Percentiles rank a stretch among this genome's conserved stretches.
These are phyloP conservation scores for Tolypocladium tropicale DNA, from an alignment of 2,329 filamentous ascomycete genomes.

Conservation along the genomic window DNA sequence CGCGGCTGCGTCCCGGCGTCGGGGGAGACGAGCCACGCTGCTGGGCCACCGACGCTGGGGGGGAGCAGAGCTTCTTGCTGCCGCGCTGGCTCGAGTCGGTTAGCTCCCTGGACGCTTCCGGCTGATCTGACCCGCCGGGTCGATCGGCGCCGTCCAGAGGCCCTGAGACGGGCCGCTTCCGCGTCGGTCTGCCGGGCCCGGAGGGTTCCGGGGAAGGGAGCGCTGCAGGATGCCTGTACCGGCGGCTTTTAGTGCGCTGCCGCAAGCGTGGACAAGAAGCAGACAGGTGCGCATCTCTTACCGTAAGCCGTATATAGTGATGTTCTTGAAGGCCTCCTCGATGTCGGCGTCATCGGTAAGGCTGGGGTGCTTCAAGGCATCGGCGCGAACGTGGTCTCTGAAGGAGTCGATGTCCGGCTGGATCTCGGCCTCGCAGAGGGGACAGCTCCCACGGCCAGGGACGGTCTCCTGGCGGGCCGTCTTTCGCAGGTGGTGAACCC, in stretches of 20 bases:
- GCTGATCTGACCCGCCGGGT: slow-evolving; percentile 2
- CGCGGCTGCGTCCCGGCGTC: slow-evolving; percentile 9
- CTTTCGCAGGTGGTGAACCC: slow-evolving; percentile 13
- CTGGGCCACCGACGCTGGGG: slow-evolving; percentile 12
- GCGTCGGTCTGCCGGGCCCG: not conserved
- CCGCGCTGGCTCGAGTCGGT: slow-evolving; percentile 7
- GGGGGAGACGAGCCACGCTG: slow-evolving; percentile 9
- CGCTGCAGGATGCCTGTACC: not conserved
- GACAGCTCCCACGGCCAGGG: slow-evolving; percentile 9
- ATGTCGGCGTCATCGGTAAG: slow-evolving; percentile 14
- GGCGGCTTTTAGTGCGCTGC: not conserved
- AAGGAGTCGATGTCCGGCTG: slow-evolving; percentile 15
- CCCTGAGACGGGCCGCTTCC: slow-evolving; percentile 6
- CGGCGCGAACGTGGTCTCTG: slow-evolving; percentile 11
- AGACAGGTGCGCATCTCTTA: slow-evolving; percentile 1
- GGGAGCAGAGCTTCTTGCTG: slow-evolving; percentile 17
- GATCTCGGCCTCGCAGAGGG: slow-evolving; percentile 13
- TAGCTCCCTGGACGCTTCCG: not conserved
- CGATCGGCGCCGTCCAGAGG: not conserved
- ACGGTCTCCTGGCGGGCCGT: slow-evolving; percentile 10
- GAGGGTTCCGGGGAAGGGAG: not conserved
- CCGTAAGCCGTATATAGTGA: slow-evolving; percentile 7
- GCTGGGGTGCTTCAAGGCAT: slow-evolving; percentile 8
- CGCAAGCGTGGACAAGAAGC: not conserved
- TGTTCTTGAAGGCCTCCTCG: slow-evolving; percentile 12